Base-by-base conservation (phyloP, 768 basidiomycete species). In the Rhizopogon vesiculosus region DNA sequence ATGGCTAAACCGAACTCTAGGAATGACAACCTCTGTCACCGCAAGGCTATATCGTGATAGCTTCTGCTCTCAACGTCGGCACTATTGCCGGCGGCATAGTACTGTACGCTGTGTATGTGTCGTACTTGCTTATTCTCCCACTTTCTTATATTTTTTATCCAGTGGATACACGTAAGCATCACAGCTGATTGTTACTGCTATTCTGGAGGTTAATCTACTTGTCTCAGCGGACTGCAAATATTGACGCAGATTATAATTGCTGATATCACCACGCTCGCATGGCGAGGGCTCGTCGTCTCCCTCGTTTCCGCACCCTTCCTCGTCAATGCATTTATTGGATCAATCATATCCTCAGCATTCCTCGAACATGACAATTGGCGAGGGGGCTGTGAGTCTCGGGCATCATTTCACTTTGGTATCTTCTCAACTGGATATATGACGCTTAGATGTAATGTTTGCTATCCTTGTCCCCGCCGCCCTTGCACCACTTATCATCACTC, bases 171-270 rank as follows among this genome's bases (percentile, higher is more conserved):
- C 83, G 73, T 81, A 56, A 56, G 79, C 19, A 38, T 22, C 5
- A 9, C 3, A 5, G 15, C 35, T 75, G 18, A 40, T 25, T 35
- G 16, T 2, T 6, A 7, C 38, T 48, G n/a, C 41, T 39, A n/a
- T 49, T 43, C 16, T n/a, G 13, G 8, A 5, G 3, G n/a, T 56
- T 31, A 31, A 58, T 18, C 13, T 22, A 18, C 18, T 41, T 12
- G n/a, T 13, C 45, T 54, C 49, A 80, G 78, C 12, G 85, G 85
- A 1, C 69, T 87, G 39, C 85, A 87, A 65, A 70, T 87, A 10
- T 75, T 86, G 7, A 85, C 80, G 15, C 81, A 83, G 56, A 81
- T 85, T 56, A 78, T 85, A 60, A 82, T 85, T 50, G 84, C 83
- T 22, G 83, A 84, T 61, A 79, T 80, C 53, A 84, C 82, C 2